phyloP scores from a whole-genome alignment of 108 stramenopile species.

The Cyclotella choctawhatcheeana region DNA sequence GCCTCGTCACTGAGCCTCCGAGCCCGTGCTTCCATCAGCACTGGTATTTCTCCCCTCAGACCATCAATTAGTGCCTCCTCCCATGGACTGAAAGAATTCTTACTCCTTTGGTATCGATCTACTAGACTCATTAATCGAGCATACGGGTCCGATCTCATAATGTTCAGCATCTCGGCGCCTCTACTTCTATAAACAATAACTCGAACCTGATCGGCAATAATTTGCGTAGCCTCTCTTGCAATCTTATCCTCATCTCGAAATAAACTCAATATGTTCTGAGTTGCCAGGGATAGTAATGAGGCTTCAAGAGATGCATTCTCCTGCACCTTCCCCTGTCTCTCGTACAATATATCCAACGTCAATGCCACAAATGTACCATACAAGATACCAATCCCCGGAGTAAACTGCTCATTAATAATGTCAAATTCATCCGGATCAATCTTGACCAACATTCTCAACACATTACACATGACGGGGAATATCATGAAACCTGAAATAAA shows the following conservation, averaged over 20 bases:
- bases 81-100: slow-evolving; percentile 4
- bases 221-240: slow-evolving; percentile 45
- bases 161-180: slow-evolving; percentile 61
- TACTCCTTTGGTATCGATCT: slow-evolving; percentile 38
- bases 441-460: slow-evolving; percentile 25
- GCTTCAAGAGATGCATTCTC: slow-evolving; percentile 49
- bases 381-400: slow-evolving; percentile 74
- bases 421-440: slow-evolving; percentile 26
- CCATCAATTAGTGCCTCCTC: slow-evolving; percentile 39
- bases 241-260: slow-evolving; percentile 32
- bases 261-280: slow-evolving; percentile 32
- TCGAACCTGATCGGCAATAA: slow-evolving; percentile 67
- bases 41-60: slow-evolving; percentile 51
- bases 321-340: slow-evolving; percentile 61
- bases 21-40: slow-evolving; percentile 54
- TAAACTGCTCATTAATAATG: slow-evolving; percentile 50
- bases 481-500: slow-evolving; percentile 27
- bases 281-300: slow-evolving; percentile 29
- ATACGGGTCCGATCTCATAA: slow-evolving; percentile 75
- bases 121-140: slow-evolving; percentile 56
- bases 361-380: slow-evolving; percentile 82
- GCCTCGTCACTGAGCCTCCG: slow-evolving; percentile 68
- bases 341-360: slow-evolving; percentile 69
- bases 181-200: slow-evolving; percentile 58
- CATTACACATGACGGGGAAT: slow-evolving; percentile 18